Percentiles rank a stretch among this genome's conserved stretches.
phyloP scores from a whole-genome alignment of 2,329 filamentous ascomycete species.

The Chalaropsis thielavioides region DNA sequence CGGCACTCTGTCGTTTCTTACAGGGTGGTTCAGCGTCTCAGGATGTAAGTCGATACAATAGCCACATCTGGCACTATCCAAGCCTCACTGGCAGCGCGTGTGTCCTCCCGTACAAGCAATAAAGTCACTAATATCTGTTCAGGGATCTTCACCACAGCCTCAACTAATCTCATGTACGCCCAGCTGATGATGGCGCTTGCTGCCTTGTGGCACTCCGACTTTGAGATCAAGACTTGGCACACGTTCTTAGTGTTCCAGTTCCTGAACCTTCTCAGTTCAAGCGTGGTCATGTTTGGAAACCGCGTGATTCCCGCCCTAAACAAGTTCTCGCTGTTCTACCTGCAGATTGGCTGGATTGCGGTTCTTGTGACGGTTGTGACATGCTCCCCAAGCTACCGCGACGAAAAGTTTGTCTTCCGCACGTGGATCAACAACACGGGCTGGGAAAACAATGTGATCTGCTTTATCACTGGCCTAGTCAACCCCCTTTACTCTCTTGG shows the following conservation, averaged over 20 bases:
- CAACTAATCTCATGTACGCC: constrained; percentile 32
- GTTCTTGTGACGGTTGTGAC: constrained; percentile 35
- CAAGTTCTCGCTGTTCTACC: constrained; percentile 32
- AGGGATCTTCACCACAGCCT: constrained; percentile 32
- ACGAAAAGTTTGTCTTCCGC: constrained; percentile 35
- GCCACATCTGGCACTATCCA: no score
- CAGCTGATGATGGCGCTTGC: constrained; percentile 30
- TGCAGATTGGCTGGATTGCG: constrained; percentile 34
- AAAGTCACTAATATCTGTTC: no score
- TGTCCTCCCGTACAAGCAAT: no score
- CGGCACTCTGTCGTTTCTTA: constrained; percentile 15
- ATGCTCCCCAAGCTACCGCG: constrained; percentile 31
- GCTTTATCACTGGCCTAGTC: constrained; percentile 36
- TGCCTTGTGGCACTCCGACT: constrained; percentile 26
- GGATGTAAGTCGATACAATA: constrained; percentile 11
- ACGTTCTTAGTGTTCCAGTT: constrained; percentile 33
- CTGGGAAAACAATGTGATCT: constrained; percentile 35
- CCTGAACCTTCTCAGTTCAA: constrained; percentile 30
- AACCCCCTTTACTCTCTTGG: constrained; percentile 34
- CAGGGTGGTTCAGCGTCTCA: constrained; percentile 16
- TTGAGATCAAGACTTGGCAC: constrained; percentile 32
- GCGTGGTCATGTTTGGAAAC: constrained; percentile 35
- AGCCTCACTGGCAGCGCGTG: no score
- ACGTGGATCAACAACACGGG: constrained; percentile 40
- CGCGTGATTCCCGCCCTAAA: constrained; percentile 30